Conservation (phyloP, 2,329 filamentous ascomycete genomes). For the Coniochaeta ligniaria region DNA sequence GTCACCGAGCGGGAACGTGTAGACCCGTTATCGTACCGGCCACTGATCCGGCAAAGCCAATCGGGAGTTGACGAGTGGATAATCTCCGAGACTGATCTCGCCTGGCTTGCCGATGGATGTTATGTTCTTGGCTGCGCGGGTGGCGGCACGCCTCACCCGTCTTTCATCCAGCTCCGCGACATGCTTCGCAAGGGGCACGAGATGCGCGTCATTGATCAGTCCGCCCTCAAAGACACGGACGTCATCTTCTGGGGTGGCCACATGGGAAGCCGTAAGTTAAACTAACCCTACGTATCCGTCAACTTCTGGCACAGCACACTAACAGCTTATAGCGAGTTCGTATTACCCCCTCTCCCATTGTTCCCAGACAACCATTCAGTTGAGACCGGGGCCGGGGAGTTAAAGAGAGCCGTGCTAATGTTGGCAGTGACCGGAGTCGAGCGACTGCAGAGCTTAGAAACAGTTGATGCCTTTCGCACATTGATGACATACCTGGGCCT, state of each 20-base stretch:
- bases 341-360: no score
- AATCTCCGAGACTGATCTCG: constrained; percentile 35
- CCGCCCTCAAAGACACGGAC: constrained; percentile 32
- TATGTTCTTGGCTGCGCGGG: constrained; percentile 40
- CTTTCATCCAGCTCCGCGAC: constrained; percentile 27
- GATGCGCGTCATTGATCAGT: constrained; percentile 29
- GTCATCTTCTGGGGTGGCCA: constrained; percentile 35
- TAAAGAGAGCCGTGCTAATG: no score
- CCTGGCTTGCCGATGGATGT: constrained; percentile 36
- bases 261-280: constrained; percentile 23
- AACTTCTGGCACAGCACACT: no score
- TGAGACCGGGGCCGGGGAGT: no score
- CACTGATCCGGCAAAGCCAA: constrained; percentile 17
- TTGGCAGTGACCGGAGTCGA: no score
- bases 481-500: constrained; percentile 24
- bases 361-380: no score
- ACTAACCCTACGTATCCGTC: no score
- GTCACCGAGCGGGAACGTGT: constrained; percentile 15
- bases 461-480: constrained; percentile 25
- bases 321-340: no score
- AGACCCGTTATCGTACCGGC: constrained; percentile 23
- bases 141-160: constrained; percentile 31
- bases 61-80: constrained; percentile 35
- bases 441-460: constrained; percentile 31
- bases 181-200: constrained; percentile 31